Conservation (phyloP, 805 yeast species). For the Kuraishia floccosa region DNA sequence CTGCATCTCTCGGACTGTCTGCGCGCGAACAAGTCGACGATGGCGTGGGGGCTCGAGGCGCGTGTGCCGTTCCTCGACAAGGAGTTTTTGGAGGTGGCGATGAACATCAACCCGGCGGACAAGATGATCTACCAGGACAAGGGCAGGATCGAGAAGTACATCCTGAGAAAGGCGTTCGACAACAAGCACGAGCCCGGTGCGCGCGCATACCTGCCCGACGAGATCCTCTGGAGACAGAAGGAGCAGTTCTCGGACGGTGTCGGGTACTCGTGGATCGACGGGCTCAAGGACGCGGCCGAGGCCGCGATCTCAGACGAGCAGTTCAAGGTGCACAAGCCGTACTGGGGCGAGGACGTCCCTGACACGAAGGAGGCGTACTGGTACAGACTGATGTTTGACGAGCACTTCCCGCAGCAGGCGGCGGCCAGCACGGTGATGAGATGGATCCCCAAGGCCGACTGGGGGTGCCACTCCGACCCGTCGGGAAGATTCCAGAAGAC, state of each 20-base stretch:
- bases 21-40: constrained; percentile 98
- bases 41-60: constrained; percentile 99
- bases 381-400: constrained; percentile 96
- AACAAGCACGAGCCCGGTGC: constrained; percentile 70
- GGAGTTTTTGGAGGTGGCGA: constrained; percentile 79
- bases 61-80: constrained; percentile 98
- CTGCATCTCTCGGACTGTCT: constrained; percentile 94
- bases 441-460: constrained; percentile 99
- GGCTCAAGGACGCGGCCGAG: constrained; percentile 92
- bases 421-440: constrained; percentile 97
- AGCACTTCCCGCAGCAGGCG: constrained; percentile 79
- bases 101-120: constrained; percentile 92
- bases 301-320: constrained; percentile 79
- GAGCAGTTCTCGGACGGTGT: constrained; percentile 99
- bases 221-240: constrained; percentile 98
- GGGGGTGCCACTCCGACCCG: constrained; percentile 99
- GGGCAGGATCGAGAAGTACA: constrained; percentile 88
- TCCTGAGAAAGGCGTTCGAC: constrained; percentile 95
- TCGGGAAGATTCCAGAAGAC: constrained; percentile 93
- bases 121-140: constrained; percentile 66
- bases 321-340: constrained; percentile 81
- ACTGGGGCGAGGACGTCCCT: constrained; percentile 95
- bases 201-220: constrained; percentile 88
- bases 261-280: constrained; percentile 99
- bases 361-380: constrained; percentile 98